Evolutionary conservation across 768 basidiomycete species (phyloP), one percentile per base, ranked within the genome.

Genomic region (Neoboletus brunneissimus): DNA sequence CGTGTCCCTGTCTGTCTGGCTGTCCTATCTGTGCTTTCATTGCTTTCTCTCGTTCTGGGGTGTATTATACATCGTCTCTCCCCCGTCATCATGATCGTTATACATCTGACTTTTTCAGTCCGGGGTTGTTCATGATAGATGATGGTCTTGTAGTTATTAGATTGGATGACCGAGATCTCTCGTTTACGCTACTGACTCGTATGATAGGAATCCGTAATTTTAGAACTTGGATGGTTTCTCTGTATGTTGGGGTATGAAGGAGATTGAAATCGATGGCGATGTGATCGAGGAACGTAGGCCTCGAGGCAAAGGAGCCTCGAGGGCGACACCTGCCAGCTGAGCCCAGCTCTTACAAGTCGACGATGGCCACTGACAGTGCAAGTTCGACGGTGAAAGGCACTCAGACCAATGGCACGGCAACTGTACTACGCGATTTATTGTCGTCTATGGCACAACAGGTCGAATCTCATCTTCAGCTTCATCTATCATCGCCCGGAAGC

Each of bases 371-470:
- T 15, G 29, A 4, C 1, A 20, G 35, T 16, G 37, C 2, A 15
- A 34, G 40, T 16, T 25, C 31, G 12, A 16, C 35, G 9, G 32
- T 12, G 10, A 59, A 59, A 27, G n/a, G 46, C n/a, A 32, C 29
- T 1, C 38, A n/a, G n/a, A 22, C 16, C 18, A 37, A 7, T n/a
- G 44, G 37, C 6, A 45, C 43, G 20, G 32, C 2, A 1, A 18
- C 9, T 11, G n/a, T 4, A 13, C 48, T 67, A 23, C 64, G 61
- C 54, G 65, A 58, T 31, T 50, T 68, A 50, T 52, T 62, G 55
- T 62, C 66, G 44, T 53, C 60, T 57, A 55, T 66, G 55, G 63
- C 63, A 51, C 65, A 67, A 25, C 63, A 65, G 45, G 55, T 68
- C 57, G 65, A 64, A 22, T 66, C 63, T 6, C 65, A 56, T 43